phyloP scores from a whole-genome alignment of 2,329 filamentous ascomycete species.

The Ophiocordyceps australis region DNA sequence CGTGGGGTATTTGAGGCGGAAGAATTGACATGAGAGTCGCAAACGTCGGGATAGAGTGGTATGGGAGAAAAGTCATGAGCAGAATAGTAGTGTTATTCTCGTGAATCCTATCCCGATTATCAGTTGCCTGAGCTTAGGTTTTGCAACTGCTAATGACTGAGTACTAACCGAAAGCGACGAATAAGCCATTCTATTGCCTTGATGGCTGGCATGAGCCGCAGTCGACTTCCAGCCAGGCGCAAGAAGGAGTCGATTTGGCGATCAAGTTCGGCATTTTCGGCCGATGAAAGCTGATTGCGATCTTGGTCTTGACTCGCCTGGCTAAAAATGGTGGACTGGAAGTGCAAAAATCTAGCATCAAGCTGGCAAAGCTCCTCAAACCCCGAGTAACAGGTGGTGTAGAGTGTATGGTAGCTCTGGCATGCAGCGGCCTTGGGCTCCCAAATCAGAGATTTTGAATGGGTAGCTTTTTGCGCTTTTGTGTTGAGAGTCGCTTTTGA shows the following conservation, averaged over 20 bases:
- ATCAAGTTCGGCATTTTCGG: conserved; percentile 71
- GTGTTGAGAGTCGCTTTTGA: conserved; percentile 84
- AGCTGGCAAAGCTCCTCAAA: conserved; percentile 83
- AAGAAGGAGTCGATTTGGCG: conserved; percentile 66
- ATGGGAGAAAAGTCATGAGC: conserved; percentile 78
- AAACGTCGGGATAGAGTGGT: conserved; percentile 76
- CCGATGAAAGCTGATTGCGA: conserved; percentile 61
- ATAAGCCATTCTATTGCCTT: conserved; percentile 93
- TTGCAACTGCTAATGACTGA: too few relatives aligned
- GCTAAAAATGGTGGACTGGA: conserved; percentile 69
- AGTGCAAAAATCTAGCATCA: conserved; percentile 61
- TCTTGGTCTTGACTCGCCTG: conserved; percentile 85
- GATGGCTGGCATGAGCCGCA: conserved; percentile 73
- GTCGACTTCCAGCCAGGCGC: conserved; percentile 53
- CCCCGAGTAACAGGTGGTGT: conserved; percentile 70
- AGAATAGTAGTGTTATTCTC: conserved; percentile 71
- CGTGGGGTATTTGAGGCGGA: conserved; percentile 51
- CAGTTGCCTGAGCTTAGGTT: too few relatives aligned
- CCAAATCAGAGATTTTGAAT: conserved; percentile 91
- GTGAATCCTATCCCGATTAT: conserved; percentile 79
- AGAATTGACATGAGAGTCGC: conserved; percentile 74
- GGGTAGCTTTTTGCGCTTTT: conserved; percentile 79
- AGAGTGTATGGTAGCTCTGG: conserved; percentile 83
- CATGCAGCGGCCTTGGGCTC: conserved; percentile 67
- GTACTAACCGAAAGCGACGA: conserved; percentile 66